phyloP scores from a whole-genome alignment of 306 rosid genomes.

The Prunus padus region DNA sequence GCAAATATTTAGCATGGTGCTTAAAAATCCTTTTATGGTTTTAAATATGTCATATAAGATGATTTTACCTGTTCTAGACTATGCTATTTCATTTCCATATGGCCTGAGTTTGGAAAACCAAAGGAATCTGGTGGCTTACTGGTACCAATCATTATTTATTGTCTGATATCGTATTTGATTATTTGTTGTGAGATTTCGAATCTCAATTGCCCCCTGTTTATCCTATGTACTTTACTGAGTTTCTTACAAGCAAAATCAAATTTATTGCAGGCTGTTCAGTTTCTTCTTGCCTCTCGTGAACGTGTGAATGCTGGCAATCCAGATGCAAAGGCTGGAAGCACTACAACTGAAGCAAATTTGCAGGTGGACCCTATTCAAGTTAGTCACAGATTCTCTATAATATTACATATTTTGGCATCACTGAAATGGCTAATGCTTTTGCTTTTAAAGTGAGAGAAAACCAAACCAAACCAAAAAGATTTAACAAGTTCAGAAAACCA shows the following conservation, averaged over 20 bases:
- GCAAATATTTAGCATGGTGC: background rate
- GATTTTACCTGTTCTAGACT: background rate
- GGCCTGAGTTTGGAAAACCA: background rate
- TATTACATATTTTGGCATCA: slow-evolving; percentile 7
- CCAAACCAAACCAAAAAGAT: background rate
- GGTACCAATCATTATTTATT: background rate
- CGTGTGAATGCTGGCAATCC: slow-evolving; percentile 35
- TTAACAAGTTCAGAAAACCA: background rate
- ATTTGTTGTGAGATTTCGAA: background rate
- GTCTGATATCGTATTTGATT: background rate
- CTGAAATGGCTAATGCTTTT: slow-evolving; percentile 3
- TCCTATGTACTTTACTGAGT: background rate
- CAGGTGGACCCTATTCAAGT: slow-evolving; percentile 84
- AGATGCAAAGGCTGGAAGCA: slow-evolving; percentile 36
- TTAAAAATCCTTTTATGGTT: background rate
- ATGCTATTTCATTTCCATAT: background rate
- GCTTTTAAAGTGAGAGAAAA: background rate
- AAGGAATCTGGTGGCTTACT: background rate
- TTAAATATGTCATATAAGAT: background rate
- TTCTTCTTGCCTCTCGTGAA: slow-evolving; percentile 59
- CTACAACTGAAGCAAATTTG: slow-evolving; percentile 30
- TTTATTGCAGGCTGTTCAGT: slow-evolving; percentile 71
- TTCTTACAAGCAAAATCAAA: slow-evolving; percentile 5
- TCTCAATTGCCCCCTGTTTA: background rate
- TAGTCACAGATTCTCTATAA: slow-evolving; percentile 27